phyloP scores from a whole-genome alignment of 805 yeast genomes.

The Kluyveromyces starmeri region DNA sequence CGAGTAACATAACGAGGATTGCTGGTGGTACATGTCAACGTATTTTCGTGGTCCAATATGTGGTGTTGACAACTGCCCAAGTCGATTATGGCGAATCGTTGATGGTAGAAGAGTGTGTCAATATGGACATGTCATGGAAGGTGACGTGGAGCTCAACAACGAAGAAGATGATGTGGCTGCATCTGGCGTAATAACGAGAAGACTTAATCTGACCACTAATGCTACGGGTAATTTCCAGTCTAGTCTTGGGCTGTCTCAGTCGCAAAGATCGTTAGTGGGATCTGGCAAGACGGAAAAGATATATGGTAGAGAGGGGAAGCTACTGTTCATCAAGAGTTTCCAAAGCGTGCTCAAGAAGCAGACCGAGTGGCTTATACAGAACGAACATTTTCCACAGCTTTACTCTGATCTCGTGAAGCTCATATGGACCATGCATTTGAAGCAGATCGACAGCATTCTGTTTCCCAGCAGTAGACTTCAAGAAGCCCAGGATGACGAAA shows the following conservation, averaged over 20 bases:
- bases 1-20: no score
- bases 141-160: conserved; percentile 69
- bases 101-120: conserved; percentile 83
- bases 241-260: conserved; percentile 25
- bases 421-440: conserved; percentile 29
- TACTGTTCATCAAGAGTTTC: conserved; percentile 36
- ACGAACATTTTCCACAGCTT: conserved; percentile 23
- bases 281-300: conserved; percentile 19
- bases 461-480: background rate
- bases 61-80: conserved; percentile 84
- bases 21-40: conserved; percentile 26
- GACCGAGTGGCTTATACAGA: conserved; percentile 31
- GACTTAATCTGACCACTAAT: conserved; percentile 44
- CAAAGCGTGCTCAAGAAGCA: conserved; percentile 47
- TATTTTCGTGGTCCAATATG: conserved; percentile 75
- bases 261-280: conserved; percentile 8
- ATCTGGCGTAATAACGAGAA: conserved; percentile 39
- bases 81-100: conserved; percentile 58
- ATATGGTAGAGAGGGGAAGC: conserved; percentile 42
- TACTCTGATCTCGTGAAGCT: conserved; percentile 31
- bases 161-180: conserved; percentile 56
- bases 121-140: conserved; percentile 82
- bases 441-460: conserved; percentile 3
- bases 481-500: conserved; percentile 7
- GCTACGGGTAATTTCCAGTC: conserved; percentile 33